These are phyloP conservation scores for Steccherinum ochraceum DNA, from an alignment of 768 basidiomycete species.

Conservation along the genomic window DNA sequence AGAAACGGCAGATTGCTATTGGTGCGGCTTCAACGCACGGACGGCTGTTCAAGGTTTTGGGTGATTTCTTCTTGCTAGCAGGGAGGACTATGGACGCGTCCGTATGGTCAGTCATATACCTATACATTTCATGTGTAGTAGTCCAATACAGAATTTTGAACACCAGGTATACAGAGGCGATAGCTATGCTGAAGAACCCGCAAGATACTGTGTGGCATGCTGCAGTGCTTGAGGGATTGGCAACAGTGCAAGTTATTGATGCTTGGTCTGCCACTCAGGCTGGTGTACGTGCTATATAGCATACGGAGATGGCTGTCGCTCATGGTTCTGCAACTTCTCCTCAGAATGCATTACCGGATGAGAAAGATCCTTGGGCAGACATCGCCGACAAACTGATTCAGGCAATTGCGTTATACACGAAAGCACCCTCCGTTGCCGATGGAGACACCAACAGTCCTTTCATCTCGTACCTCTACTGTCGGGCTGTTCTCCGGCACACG, in stretches of 20 bases:
- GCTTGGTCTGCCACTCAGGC: slow-evolving; percentile 74
- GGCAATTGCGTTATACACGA: slow-evolving; percentile 54
- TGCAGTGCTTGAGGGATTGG: slow-evolving; percentile 78
- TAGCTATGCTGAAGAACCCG: slow-evolving; percentile 64
- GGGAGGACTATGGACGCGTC: slow-evolving; percentile 81
- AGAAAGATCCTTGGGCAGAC: slow-evolving; percentile 72
- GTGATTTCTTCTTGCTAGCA: slow-evolving; percentile 81
- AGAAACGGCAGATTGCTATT: slow-evolving; percentile 59
- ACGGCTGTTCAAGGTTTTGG: slow-evolving; percentile 80
- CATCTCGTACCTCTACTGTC: slow-evolving; percentile 61
- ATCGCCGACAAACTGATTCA: slow-evolving; percentile 69
- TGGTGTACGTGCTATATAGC: not conserved
- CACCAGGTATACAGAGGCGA: slow-evolving; percentile 79
- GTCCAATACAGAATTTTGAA: slow-evolving; percentile 11
- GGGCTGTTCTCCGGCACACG: slow-evolving; percentile 65
- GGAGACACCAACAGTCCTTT: slow-evolving; percentile 51
- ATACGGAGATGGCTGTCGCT: slow-evolving; percentile 1
- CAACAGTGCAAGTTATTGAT: slow-evolving; percentile 72
- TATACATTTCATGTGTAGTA: slow-evolving; percentile 9
- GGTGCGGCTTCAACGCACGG: slow-evolving; percentile 76
- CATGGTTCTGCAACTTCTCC: slow-evolving; percentile 2
- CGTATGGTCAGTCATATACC: slow-evolving; percentile 51
- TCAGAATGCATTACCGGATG: slow-evolving; percentile 50
- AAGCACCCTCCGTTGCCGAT: slow-evolving; percentile 39
- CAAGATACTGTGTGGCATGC: slow-evolving; percentile 89